These are phyloP conservation scores for Sarocladiaceae sp. DNA, from an alignment of 2,329 filamentous ascomycete genomes.

Conservation along the genomic window DNA sequence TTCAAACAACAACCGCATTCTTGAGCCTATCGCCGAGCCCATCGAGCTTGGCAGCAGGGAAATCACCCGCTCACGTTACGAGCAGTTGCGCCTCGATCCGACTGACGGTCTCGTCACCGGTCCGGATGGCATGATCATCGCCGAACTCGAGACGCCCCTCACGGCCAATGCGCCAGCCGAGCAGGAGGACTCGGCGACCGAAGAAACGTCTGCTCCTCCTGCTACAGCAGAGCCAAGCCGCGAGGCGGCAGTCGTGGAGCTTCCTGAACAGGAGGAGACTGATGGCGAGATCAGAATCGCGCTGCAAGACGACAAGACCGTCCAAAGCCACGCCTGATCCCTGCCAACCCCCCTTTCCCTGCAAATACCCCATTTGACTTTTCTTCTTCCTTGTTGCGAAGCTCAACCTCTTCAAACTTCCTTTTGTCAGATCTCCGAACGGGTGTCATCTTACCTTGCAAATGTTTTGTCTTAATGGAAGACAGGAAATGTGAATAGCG, in stretches of 20 bases:
- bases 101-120: conserved; percentile 2
- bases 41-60: conserved; percentile 1
- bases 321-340: too few relatives aligned
- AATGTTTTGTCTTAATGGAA: too few relatives aligned
- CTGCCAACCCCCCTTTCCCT: too few relatives aligned
- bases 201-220: too few relatives aligned
- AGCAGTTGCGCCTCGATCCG: background rate
- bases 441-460: too few relatives aligned
- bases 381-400: too few relatives aligned
- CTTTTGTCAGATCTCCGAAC: too few relatives aligned
- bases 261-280: background rate
- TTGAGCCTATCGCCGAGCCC: conserved; percentile 7
- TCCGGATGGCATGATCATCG: conserved; percentile 7
- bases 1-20: background rate
- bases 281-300: conserved; percentile 1
- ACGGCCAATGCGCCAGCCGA: background rate
- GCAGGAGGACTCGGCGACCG: background rate
- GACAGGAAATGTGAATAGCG: too few relatives aligned
- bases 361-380: too few relatives aligned
- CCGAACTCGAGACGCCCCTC: background rate
- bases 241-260: too few relatives aligned
- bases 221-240: too few relatives aligned
- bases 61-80: background rate
- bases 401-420: too few relatives aligned
- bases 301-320: background rate